Percentiles rank a stretch among this genome's conserved stretches.
Evolutionary conservation across 768 basidiomycete genomes (phyloP).

Genomic region (Boletus rex-veris): DNA sequence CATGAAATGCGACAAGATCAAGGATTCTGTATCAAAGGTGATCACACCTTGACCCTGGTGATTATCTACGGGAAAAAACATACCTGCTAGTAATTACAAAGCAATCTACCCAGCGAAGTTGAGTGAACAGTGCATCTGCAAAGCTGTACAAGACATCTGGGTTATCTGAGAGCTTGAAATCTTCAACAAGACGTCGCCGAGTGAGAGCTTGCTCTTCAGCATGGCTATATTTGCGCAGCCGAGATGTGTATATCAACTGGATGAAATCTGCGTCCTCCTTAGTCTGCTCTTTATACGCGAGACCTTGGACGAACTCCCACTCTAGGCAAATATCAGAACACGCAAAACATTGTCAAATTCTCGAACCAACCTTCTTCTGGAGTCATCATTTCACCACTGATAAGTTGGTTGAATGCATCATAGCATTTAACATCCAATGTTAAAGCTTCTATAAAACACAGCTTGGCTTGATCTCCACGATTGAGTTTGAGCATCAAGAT

Average conservation of each 20-base stretch:
- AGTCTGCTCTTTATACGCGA: conserved; percentile 79
- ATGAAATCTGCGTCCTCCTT: conserved; percentile 90
- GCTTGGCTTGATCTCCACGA: conserved; percentile 85
- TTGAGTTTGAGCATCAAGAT: conserved; percentile 92
- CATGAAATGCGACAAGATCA: conserved; percentile 79
- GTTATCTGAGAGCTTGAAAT: conserved; percentile 84
- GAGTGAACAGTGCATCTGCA: conserved; percentile 84
- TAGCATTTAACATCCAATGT: conserved; percentile 95
- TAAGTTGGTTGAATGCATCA: conserved; percentile 87
- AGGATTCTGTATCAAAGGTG: conserved; percentile 59
- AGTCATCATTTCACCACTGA: conserved; percentile 94
- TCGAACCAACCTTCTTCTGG: conserved; percentile 83
- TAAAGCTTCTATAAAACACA: conserved; percentile 94
- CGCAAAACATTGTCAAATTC: neutral
- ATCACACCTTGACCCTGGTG: neutral
- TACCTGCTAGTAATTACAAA: conserved; percentile 83
- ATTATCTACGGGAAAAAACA: neutral
- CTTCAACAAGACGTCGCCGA: conserved; percentile 72
- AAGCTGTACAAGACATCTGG: conserved; percentile 89
- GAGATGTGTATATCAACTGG: conserved; percentile 86
- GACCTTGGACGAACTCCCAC: conserved; percentile 90
- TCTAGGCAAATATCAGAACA: conserved; percentile 47
- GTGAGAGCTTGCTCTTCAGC: conserved; percentile 77
- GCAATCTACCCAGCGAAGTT: conserved; percentile 93
- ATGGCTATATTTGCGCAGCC: conserved; percentile 88